phyloP scores from a whole-genome alignment of 83 land plant genomes.

The Diphasiastrum complanatum region DNA sequence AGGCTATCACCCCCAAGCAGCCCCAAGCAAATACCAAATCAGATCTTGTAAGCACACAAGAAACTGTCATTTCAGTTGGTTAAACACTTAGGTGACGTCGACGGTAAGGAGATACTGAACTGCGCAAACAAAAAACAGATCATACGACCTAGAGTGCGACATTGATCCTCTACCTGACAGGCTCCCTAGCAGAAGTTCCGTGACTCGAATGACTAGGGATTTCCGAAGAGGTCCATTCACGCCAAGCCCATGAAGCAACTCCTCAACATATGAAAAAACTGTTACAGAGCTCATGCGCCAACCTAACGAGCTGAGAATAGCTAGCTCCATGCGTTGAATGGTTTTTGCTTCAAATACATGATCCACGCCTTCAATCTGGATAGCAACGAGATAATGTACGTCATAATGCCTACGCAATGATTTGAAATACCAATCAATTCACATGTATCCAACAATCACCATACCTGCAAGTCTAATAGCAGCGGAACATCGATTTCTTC shows the following conservation, averaged over 20 bases:
- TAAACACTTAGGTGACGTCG: too few relatives aligned
- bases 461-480: constrained; percentile 57
- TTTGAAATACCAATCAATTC: neutral
- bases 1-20: neutral
- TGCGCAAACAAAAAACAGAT: too few relatives aligned
- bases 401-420: too few relatives aligned
- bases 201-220: neutral
- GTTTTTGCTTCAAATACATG: constrained; percentile 35
- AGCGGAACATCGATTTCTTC: constrained; percentile 68
- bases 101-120: too few relatives aligned
- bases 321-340: constrained; percentile 41
- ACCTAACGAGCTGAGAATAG: constrained; percentile 31
- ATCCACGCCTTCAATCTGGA: constrained; percentile 14
- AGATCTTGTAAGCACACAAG: neutral
- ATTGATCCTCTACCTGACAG: neutral
- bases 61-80: too few relatives aligned
- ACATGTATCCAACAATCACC: constrained; percentile 1
- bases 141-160: too few relatives aligned
- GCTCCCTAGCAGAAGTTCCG: constrained; percentile 14
- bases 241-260: constrained; percentile 13
- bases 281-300: constrained; percentile 44
- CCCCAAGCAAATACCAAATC: neutral
- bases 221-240: neutral
- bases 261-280: constrained; percentile 27
- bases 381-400: neutral